A percentile compares a stretch with the other conserved stretches of the same genome.
These are phyloP conservation scores for Aspergillus thermomutatus DNA, from an alignment of 2,329 filamentous ascomycete genomes.

Conservation along the genomic window DNA sequence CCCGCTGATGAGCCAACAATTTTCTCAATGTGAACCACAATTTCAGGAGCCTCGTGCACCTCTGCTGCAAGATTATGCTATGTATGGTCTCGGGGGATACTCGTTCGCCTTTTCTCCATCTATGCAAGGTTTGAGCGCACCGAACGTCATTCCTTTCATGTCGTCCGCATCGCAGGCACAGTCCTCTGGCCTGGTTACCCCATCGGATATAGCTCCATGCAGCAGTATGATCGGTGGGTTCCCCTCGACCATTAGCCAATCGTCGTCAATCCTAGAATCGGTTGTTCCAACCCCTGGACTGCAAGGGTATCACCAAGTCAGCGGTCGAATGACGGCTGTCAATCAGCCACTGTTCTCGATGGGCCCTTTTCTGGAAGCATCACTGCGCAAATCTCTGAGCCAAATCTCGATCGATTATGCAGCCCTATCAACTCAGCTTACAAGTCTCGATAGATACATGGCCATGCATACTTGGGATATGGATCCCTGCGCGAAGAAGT, in stretches of 20 bases:
- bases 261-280: slow-evolving; percentile 6
- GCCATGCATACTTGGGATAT: slow-evolving; percentile 38
- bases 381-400: slow-evolving; percentile 24
- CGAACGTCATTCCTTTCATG: slow-evolving; percentile 7
- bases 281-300: slow-evolving; percentile 8
- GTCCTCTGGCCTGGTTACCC: slow-evolving; percentile 2
- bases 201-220: slow-evolving; percentile 6
- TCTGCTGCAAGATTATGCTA: slow-evolving; percentile 7
- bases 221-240: slow-evolving; percentile 3
- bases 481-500: slow-evolving; percentile 29
- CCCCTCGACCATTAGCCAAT: slow-evolving; percentile 6
- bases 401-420: slow-evolving; percentile 28
- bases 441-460: slow-evolving; percentile 37
- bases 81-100: slow-evolving; percentile 10
- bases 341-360: slow-evolving; percentile 9
- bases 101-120: slow-evolving; percentile 15
- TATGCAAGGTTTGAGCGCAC: slow-evolving; percentile 11
- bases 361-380: slow-evolving; percentile 9
- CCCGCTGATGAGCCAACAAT: slow-evolving; percentile 2
- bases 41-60: slow-evolving; percentile 11
- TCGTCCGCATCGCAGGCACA: slow-evolving; percentile 12
- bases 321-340: slow-evolving; percentile 3
- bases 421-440: slow-evolving; percentile 30
- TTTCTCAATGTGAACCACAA: slow-evolving; percentile 9
- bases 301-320: slow-evolving; percentile 6